Percentiles rank a stretch among this genome's conserved stretches.
These are phyloP conservation scores for Podochytrium sp. DNA, from an alignment of 192 early-diverging fungal genomes.

Conservation along the genomic window DNA sequence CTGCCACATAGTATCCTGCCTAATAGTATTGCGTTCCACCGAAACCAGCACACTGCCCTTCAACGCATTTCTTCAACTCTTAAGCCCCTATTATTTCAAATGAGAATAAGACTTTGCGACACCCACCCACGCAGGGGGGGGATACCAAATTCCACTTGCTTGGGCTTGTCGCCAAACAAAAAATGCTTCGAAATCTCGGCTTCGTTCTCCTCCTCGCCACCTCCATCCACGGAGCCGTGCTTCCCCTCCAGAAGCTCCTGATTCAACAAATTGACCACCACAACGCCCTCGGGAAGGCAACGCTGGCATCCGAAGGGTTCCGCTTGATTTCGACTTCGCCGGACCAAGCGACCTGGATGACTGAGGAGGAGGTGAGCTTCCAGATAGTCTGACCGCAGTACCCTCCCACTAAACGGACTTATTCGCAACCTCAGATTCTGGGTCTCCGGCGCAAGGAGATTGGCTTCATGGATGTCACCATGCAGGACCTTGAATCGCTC, in stretches of 20 bases:
- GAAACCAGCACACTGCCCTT: too few relatives aligned
- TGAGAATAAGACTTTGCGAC: too few relatives aligned
- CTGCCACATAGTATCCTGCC: too few relatives aligned
- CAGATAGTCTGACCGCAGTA: too few relatives aligned
- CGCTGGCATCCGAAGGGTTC: slow-evolving; percentile 16
- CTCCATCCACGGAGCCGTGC: neutral
- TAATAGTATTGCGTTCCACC: too few relatives aligned
- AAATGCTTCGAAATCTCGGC: neutral
- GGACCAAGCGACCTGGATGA: slow-evolving; percentile 37
- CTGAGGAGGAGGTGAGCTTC: slow-evolving; percentile 12
- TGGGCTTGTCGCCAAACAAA: too few relatives aligned
- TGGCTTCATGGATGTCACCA: slow-evolving; percentile 90
- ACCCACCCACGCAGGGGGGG: too few relatives aligned
- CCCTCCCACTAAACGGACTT: too few relatives aligned
- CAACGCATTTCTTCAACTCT: too few relatives aligned
- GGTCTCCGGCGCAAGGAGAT: slow-evolving; percentile 68
- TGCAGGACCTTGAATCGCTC: slow-evolving; percentile 51
- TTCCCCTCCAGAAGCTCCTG: slow-evolving; percentile 24
- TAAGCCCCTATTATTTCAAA: too few relatives aligned
- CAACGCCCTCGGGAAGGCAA: neutral
- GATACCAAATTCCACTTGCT: too few relatives aligned
- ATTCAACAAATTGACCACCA: slow-evolving; percentile 18
- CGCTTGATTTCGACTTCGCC: slow-evolving; percentile 41
- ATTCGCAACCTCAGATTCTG: slow-evolving; percentile 57
- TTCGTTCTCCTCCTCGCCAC: neutral